Conservation (phyloP, 208 protist genomes). For the Tritrichomonas foetus region DNA sequence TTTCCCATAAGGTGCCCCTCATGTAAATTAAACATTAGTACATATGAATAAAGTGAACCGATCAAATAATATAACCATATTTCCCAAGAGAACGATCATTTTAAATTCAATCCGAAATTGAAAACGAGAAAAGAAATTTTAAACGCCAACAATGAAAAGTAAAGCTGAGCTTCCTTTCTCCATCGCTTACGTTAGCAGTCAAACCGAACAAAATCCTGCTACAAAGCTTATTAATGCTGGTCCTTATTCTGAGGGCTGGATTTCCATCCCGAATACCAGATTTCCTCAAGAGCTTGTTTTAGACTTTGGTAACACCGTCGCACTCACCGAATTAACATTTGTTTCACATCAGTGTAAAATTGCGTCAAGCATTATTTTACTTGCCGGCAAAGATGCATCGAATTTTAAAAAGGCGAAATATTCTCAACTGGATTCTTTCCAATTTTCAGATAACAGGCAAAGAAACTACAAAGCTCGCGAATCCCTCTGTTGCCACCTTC, state of each 20-base stretch:
- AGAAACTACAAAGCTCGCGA: slow-evolving; percentile 38
- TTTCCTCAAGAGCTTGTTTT: slow-evolving; percentile 20
- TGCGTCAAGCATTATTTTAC: neutral
- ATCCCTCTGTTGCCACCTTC: neutral
- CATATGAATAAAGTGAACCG: too few relatives aligned
- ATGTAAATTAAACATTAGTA: too few relatives aligned
- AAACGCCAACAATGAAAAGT: neutral
- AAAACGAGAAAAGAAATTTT: neutral
- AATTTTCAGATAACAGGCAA: slow-evolving; percentile 21
- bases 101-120: too few relatives aligned
- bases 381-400: neutral
- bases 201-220: slow-evolving; percentile 11
- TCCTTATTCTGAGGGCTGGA: neutral
- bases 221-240: neutral
- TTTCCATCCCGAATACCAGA: neutral
- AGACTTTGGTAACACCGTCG: neutral
- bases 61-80: too few relatives aligned
- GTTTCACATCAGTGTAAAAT: slow-evolving; percentile 32
- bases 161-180: neutral
- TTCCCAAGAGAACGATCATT: too few relatives aligned
- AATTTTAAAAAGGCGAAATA: slow-evolving; percentile 17
- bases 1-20: too few relatives aligned
- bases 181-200: neutral
- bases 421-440: neutral
- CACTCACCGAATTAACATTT: neutral